Base-by-base conservation (phyloP, 2,329 filamentous ascomycete genomes). In the Colletotrichum cuscutae region DNA sequence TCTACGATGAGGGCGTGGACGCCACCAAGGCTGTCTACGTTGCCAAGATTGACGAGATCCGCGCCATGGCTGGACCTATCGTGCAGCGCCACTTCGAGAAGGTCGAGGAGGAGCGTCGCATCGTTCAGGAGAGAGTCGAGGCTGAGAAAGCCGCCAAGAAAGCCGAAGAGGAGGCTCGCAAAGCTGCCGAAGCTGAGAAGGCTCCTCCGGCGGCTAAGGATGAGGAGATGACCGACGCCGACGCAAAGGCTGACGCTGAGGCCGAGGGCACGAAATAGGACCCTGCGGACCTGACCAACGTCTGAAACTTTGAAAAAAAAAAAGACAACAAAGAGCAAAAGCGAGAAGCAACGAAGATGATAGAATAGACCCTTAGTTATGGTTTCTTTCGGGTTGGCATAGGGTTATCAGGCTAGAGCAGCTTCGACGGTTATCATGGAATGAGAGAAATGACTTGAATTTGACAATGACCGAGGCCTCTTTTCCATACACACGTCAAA, bases 1-100 rank as follows among this genome's bases (percentile, higher is more conserved):
- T 99, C 74, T 98, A 98, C 84, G 96, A 98, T 67, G 97, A 98
- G 68, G 97, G 97, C 73, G 95, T 98, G 76, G 97, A 99, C 82
- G 91, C 95, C 77, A 93, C 93, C 80, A 98, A 98, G 89, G 95
- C 94, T 67, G 90, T 97, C 80, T 99, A 99, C 86, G 87, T 97
- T 74, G 90, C 94, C 85, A 99, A 98, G 91, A 92, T 97, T 84
- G 97, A 98, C 75, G 97, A 99, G 84, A 95, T 99, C 83, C 94
- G 95, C 77, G 91, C 94, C 77, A 89, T 98, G 79, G 94, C 95
- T 59, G 97, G 95, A 19, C 96, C 97, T 72, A 94, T 99, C 80
- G 91, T 95, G 76, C 95, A 98, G 87, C 94, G 96, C 77, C 95
- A 98, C 89, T 95, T 96, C 82, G 97, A 99, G 83, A 98, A 98